Percentiles rank a stretch among this genome's conserved stretches.
phyloP scores from a whole-genome alignment of 169 alveolate genomes.

The Babesia microti region DNA sequence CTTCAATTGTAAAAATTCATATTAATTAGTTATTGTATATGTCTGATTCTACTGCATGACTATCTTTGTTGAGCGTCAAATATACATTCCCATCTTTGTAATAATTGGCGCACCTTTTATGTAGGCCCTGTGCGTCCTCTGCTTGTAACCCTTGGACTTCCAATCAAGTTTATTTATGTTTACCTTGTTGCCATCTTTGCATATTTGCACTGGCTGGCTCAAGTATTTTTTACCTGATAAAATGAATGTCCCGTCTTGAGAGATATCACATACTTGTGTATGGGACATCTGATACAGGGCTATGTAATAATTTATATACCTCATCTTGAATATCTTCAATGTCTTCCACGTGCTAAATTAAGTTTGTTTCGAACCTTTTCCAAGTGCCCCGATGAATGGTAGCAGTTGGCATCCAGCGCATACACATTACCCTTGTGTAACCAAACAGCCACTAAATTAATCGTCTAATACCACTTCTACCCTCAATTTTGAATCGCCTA shows the following conservation, averaged over 20 bases:
- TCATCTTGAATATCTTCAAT: constrained; percentile 50
- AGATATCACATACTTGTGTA: constrained; percentile 48
- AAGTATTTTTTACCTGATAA: constrained; percentile 46
- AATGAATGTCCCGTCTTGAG: constrained; percentile 51
- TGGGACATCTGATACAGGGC: constrained; percentile 58
- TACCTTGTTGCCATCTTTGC: neutral
- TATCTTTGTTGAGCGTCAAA: constrained; percentile 2
- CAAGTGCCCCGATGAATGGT: constrained; percentile 56
- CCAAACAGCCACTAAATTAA: constrained; percentile 44
- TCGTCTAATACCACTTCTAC: constrained; percentile 23
- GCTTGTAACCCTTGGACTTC: constrained; percentile 40
- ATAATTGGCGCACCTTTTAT: no score
- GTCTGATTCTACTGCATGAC: constrained; percentile 22
- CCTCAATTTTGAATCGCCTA: constrained; percentile 16
- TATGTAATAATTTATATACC: neutral
- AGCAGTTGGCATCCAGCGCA: constrained; percentile 61
- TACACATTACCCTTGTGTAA: constrained; percentile 19
- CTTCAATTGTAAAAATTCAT: no score
- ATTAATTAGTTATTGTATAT: no score
- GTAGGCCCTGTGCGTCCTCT: constrained; percentile 20
- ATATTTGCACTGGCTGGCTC: constrained; percentile 8
- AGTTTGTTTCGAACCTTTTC: constrained; percentile 22
- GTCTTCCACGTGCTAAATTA: constrained; percentile 37
- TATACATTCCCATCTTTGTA: constrained; percentile 12
- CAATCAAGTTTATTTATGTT: constrained; percentile 10